Evolutionary conservation across 768 basidiomycete genomes (phyloP).

Genomic region (Suillus fuscotomentosus): DNA sequence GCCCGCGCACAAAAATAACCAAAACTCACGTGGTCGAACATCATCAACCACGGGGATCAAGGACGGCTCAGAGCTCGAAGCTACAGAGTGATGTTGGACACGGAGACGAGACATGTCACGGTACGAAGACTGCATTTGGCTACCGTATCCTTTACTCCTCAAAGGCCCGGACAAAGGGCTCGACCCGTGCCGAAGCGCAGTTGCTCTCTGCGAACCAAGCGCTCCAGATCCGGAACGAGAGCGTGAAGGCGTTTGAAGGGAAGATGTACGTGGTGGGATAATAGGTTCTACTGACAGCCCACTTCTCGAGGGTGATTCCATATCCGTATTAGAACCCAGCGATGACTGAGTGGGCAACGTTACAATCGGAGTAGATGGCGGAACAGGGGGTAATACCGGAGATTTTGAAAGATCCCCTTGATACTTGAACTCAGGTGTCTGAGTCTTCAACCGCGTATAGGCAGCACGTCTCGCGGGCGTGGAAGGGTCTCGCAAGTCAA

Average conservation of each 20-base stretch:
- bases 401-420: conserved; percentile 16
- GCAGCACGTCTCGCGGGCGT: conserved; percentile 48
- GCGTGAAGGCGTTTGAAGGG: conserved; percentile 30
- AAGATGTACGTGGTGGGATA: conserved; percentile 29
- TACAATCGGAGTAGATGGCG: conserved; percentile 22
- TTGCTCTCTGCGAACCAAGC: conserved; percentile 31
- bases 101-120: conserved; percentile 47
- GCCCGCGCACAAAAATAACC: conserved; percentile 16
- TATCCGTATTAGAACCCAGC: conserved; percentile 15
- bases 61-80: conserved; percentile 84
- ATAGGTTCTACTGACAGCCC: conserved; percentile 39
- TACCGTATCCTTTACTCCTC: conserved; percentile 39
- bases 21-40: conserved; percentile 43
- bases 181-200: conserved; percentile 35
- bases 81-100: conserved; percentile 67
- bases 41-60: conserved; percentile 57
- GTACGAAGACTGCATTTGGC: conserved; percentile 35
- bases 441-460: conserved; percentile 34
- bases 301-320: conserved; percentile 49
- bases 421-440: conserved; percentile 4
- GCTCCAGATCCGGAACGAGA: conserved; percentile 30
- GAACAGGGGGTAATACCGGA: conserved; percentile 16
- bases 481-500: conserved; percentile 69
- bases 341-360: conserved; percentile 23
- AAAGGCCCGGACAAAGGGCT: conserved; percentile 47